Conservation (phyloP, 2,329 filamentous ascomycete genomes). For the Colletotrichum tofieldiae region DNA sequence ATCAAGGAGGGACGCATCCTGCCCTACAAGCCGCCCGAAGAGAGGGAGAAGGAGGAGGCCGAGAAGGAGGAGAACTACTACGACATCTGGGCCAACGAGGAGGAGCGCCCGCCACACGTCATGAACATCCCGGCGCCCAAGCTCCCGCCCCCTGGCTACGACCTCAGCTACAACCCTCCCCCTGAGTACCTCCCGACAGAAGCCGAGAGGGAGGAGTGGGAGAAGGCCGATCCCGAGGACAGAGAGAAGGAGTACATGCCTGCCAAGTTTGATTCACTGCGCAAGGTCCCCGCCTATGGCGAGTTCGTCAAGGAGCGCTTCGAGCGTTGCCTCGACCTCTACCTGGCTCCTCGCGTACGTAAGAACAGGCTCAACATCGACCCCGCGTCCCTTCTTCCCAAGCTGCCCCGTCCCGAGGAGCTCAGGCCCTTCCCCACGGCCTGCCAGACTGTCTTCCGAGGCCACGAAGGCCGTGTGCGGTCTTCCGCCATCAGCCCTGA, state of each 20-base stretch:
- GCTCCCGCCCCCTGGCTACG: constrained; percentile 91
- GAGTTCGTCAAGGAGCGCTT: constrained; percentile 96
- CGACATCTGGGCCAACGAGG: constrained; percentile 96
- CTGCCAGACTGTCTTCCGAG: constrained; percentile 88
- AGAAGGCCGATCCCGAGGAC: constrained; percentile 89
- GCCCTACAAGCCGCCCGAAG: constrained; percentile 85
- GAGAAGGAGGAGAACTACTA: constrained; percentile 82
- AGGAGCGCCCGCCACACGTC: constrained; percentile 83
- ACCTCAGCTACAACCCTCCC: constrained; percentile 96
- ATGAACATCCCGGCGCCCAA: constrained; percentile 98
- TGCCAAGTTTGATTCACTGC: constrained; percentile 84
- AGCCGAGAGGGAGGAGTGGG: constrained; percentile 88
- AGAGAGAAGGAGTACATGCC: constrained; percentile 91
- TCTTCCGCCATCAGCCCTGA: constrained; percentile 88
- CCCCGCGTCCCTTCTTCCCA: constrained; percentile 91
- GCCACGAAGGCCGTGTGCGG: constrained; percentile 90
- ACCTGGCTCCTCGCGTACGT: constrained; percentile 91
- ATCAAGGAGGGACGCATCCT: constrained; percentile 95
- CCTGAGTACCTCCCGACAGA: constrained; percentile 92
- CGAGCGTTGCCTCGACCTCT: constrained; percentile 94
- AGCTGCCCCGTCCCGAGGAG: constrained; percentile 93
- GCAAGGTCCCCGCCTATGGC: constrained; percentile 92
- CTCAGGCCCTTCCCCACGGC: constrained; percentile 95
- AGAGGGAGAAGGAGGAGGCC: constrained; percentile 77
- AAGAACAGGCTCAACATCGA: constrained; percentile 98